Percentiles rank a stretch among this genome's conserved stretches.
Conservation (phyloP, 345 rosid species). For the Raphanus sativus region DNA sequence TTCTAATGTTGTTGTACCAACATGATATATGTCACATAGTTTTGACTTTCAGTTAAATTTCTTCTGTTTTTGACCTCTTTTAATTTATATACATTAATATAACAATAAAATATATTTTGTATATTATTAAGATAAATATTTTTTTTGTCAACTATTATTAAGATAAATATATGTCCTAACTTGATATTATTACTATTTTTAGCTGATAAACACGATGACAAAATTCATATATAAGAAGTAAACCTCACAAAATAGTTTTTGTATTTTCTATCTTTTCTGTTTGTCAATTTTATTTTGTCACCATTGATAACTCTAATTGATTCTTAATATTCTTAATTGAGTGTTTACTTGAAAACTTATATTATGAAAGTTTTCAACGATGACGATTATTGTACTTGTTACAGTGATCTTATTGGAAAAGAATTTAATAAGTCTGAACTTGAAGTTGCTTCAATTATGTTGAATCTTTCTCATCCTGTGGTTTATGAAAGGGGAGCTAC, state of each 20-base stretch:
- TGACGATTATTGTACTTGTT: neutral
- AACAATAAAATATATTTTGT: neutral
- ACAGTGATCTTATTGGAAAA: neutral
- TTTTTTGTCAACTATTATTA: too few species aligned
- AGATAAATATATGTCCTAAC: neutral
- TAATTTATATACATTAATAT: too few species aligned
- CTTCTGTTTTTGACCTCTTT: neutral
- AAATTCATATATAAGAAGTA: neutral
- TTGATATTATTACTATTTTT: neutral
- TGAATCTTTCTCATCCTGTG: neutral
- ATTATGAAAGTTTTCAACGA: neutral
- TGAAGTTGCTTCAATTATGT: neutral
- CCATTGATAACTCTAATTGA: neutral
- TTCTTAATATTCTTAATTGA: neutral
- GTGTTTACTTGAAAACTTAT: neutral
- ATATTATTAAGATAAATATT: neutral
- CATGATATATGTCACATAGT: neutral
- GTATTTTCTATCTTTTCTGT: neutral
- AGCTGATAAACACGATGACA: neutral
- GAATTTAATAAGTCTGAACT: neutral
- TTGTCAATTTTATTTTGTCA: neutral
- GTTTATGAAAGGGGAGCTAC: neutral
- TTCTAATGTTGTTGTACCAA: conserved; percentile 2
- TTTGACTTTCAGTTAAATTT: neutral
- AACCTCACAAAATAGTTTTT: neutral